Evolutionary conservation across 345 rosid species (phyloP), one percentile per base, ranked within the genome.

Genomic region (Clausena lansium): DNA sequence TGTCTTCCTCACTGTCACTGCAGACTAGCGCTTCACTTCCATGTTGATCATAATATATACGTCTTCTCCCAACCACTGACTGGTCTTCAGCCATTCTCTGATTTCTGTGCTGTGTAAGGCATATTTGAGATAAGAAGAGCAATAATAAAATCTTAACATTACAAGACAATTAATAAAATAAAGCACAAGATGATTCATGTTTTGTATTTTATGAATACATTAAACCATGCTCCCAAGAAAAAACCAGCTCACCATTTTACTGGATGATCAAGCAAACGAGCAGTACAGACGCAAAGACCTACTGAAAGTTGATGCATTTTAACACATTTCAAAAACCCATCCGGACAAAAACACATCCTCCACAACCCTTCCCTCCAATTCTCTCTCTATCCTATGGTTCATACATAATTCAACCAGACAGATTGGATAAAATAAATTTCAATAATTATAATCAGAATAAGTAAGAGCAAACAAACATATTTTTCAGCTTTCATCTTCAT

Each of bases 31-130:
- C 96, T 87, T 96, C 99, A 73, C 92, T 92, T 71, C 97, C 98
- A 88, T 90, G 92, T 83, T 89, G 91, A 68, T 92, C 98, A 84
- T 96, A 96, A 86, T 96, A 96, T 69, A 96, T 96, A 80, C 93
- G 98, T 85, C 98, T 91, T 81, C 99, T 89, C 77, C 99, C 99
- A 87, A 94, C 97, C 78, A 96, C 97, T 68, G 99, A 92, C 82
- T 96, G 99, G 81, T 94, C 99, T 80, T 96, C 98, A 38, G 97
- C 93, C 99, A 96, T 96, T 88, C 97, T 91, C 87, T 92, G 99
- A 86, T 96, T 96, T 85, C 99, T 96, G 93, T 84, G 84, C 88
- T 81, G 87, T 59, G 83, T 78, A 80, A 72, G 52, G 72, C 60
- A 86, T 76, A 81, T 80, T 76, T 85, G 55, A 87, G 86, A 83